Evolutionary conservation across 495 filamentous ascomycete genomes (phyloP).

Genomic region (Xylaria cubensis): DNA sequence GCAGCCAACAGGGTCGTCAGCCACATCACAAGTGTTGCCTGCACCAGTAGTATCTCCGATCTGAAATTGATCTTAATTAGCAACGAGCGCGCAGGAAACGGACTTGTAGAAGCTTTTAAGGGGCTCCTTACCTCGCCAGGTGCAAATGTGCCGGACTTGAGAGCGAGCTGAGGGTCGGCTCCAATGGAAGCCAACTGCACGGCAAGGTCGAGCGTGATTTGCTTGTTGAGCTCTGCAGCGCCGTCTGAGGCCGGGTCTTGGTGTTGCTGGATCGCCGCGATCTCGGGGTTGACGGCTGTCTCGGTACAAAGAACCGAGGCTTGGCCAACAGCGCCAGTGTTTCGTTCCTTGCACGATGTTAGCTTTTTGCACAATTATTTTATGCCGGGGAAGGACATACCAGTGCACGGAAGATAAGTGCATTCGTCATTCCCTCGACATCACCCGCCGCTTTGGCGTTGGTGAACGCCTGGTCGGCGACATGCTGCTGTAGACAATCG

Average conservation of each 20-base stretch:
- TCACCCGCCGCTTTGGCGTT: constrained; percentile 69
- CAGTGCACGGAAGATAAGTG: constrained; percentile 66
- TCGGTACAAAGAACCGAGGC: constrained; percentile 62
- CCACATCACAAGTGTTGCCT: constrained; percentile 64
- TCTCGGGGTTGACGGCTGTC: constrained; percentile 72
- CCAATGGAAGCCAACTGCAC: constrained; percentile 62
- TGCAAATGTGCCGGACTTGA: constrained; percentile 63
- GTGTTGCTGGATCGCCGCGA: constrained; percentile 67
- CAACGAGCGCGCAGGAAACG: not conserved
- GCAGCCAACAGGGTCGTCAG: constrained; percentile 62
- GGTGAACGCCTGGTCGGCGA: constrained; percentile 73
- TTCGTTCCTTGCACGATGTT: constrained; percentile 54
- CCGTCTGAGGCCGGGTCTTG: constrained; percentile 65
- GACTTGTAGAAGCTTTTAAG: not conserved
- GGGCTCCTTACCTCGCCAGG: constrained; percentile 56
- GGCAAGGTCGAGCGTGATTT: constrained; percentile 62
- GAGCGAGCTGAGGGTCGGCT: constrained; percentile 62
- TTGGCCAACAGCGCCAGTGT: constrained; percentile 64
- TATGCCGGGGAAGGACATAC: not conserved
- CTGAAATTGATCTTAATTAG: constrained; percentile 33
- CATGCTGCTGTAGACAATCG: constrained; percentile 71
- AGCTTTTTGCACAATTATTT: not conserved
- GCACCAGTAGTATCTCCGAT: constrained; percentile 61
- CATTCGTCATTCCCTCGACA: constrained; percentile 60
- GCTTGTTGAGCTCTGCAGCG: constrained; percentile 59